These are phyloP conservation scores for Phytopythium oedochilum DNA, from an alignment of 352 stramenopile species.

Conservation along the genomic window DNA sequence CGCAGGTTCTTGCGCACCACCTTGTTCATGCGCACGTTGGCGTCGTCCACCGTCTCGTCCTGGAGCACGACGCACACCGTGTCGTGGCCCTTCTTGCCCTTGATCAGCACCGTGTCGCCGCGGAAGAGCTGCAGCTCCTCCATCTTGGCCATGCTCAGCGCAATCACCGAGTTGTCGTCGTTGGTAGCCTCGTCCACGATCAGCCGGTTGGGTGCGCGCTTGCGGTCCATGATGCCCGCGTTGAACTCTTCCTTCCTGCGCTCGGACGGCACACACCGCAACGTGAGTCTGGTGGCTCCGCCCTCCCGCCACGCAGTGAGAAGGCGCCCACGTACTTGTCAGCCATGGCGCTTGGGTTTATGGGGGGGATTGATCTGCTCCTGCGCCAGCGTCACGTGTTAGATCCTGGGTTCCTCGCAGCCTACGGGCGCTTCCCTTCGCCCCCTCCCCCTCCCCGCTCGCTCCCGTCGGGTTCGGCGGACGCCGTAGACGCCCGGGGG, in stretches of 20 bases:
- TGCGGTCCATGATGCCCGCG: slow-evolving; percentile 87
- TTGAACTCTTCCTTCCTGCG: slow-evolving; percentile 79
- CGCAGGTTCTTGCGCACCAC: slow-evolving; percentile 99
- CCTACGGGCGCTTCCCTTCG: background rate
- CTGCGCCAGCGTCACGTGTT: background rate
- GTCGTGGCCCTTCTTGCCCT: slow-evolving; percentile 98
- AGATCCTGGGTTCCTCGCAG: background rate
- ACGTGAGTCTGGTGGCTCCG: background rate
- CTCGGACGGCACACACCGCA: background rate
- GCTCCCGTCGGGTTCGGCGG: too few relatives aligned
- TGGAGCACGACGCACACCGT: slow-evolving; percentile 98
- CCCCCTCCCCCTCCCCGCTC: too few relatives aligned
- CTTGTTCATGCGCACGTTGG: slow-evolving; percentile 99
- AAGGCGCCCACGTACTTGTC: slow-evolving; percentile 1
- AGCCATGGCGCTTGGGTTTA: background rate
- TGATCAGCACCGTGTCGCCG: slow-evolving; percentile 98
- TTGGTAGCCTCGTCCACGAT: slow-evolving; percentile 97
- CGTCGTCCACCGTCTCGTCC: slow-evolving; percentile 97
- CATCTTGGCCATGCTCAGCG: slow-evolving; percentile 93
- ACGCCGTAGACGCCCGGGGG: too few relatives aligned
- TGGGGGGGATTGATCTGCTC: background rate
- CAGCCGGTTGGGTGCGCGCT: slow-evolving; percentile 97
- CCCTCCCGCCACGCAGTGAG: background rate
- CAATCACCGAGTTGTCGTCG: slow-evolving; percentile 98
- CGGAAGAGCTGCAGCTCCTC: slow-evolving; percentile 99